Base-by-base conservation (phyloP, 768 basidiomycete genomes). In the Trametes coccinea region DNA sequence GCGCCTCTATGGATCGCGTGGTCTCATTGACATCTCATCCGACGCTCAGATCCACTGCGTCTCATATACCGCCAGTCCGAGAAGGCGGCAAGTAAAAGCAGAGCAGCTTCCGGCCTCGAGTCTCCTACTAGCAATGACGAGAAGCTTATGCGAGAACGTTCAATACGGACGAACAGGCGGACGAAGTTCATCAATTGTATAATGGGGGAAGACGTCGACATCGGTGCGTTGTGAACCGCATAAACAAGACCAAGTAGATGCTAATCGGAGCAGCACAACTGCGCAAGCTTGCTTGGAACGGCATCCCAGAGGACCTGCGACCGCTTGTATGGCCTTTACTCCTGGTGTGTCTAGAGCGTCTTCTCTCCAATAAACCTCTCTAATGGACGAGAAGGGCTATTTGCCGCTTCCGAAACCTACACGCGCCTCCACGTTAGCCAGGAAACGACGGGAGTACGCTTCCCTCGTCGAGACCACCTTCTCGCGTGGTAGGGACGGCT, bases 311-410 rank as follows among this genome's bases (percentile, higher is more conserved):
- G 57, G 92, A 95, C 67, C 78, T 99, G 30, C 83, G 97, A 43
- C 93, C 94, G 0, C 84, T 97, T 70, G 90, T 89, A 29, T 99
- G 97, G 97, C 94, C 94, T 70, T 79, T 98, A 50, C 81, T 99
- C 34, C 85, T 98, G 41, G 95, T n/a, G n/a, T n/a, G n/a, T n/a
- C n/a, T n/a, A n/a, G n/a, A n/a, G n/a, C n/a, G n/a, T n/a, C n/a
- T n/a, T n/a, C n/a, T n/a, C n/a, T n/a, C n/a, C n/a, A n/a, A n/a
- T n/a, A n/a, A n/a, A n/a, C n/a, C n/a, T n/a, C n/a, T n/a, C n/a
- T 61, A n/a, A 59, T 30, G 31, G 17, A 10, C 27, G 43, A 48
- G 39, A 44, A 97, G 95, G 95, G 95, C 22, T 98, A 98, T 74
- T 83, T 97, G 30, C 96, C 97, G 1, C 78, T 96, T 14, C 89